These are phyloP conservation scores for Glonium stellatum DNA, from an alignment of 495 filamentous ascomycete species.

Conservation along the genomic window DNA sequence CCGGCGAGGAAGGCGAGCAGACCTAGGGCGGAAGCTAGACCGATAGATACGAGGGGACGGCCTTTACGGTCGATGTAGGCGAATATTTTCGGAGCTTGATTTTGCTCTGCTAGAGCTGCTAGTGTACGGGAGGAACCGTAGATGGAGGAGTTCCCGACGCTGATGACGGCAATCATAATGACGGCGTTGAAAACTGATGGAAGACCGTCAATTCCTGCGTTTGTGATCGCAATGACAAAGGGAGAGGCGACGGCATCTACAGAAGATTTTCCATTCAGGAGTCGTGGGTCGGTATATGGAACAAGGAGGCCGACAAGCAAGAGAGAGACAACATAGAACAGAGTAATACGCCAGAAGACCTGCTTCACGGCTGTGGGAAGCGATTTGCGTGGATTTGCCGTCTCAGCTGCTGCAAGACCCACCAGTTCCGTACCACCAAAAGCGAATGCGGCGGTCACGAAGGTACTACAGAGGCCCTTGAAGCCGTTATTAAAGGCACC, in stretches of 20 bases:
- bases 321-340: conserved; percentile 43
- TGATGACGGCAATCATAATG: conserved; percentile 38
- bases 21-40: conserved; percentile 61
- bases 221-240: conserved; percentile 36
- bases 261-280: conserved; percentile 18
- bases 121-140: conserved; percentile 37
- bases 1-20: conserved; percentile 75
- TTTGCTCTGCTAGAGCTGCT: conserved; percentile 36
- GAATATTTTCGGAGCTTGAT: conserved; percentile 36
- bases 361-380: conserved; percentile 84
- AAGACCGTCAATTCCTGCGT: conserved; percentile 35
- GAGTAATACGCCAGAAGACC: conserved; percentile 89
- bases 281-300: conserved; percentile 28
- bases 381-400: conserved; percentile 77
- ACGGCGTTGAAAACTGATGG: conserved; percentile 38
- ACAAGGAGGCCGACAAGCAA: conserved; percentile 34
- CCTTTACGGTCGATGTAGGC: conserved; percentile 38
- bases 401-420: conserved; percentile 82
- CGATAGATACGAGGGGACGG: conserved; percentile 56
- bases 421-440: conserved; percentile 94
- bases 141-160: conserved; percentile 36
- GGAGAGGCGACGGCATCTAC: conserved; percentile 30
- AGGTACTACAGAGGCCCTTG: conserved; percentile 88
- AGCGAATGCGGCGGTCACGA: conserved; percentile 87
- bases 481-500: conserved; percentile 90